These are phyloP conservation scores for Podospora conica DNA, from an alignment of 495 filamentous ascomycete species.

Conservation along the genomic window DNA sequence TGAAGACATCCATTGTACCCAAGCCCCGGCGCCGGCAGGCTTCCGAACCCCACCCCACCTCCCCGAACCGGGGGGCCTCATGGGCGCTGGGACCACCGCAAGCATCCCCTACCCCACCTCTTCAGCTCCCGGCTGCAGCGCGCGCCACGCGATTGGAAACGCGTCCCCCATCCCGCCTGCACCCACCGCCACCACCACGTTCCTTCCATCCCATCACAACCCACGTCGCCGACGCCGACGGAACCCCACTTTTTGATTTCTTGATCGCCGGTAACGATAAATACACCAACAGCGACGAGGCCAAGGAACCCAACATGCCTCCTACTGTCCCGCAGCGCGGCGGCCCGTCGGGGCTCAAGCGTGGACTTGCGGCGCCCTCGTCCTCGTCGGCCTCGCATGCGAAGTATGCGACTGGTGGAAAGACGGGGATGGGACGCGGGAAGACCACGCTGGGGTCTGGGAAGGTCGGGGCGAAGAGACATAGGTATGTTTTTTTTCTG, in stretches of 20 bases:
- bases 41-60: neutral
- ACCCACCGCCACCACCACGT: neutral
- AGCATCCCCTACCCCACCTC: neutral
- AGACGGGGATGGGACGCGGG: neutral
- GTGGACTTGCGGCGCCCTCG: neutral
- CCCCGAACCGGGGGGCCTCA: neutral
- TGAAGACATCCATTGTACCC: no score
- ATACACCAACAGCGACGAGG: neutral
- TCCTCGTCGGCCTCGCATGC: neutral
- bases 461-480: slow-evolving; percentile 21
- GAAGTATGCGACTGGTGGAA: slow-evolving; percentile 8
- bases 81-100: neutral
- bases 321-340: slow-evolving; percentile 20
- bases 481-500: slow-evolving; percentile 19
- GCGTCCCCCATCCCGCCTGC: neutral
- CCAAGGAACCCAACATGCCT: slow-evolving; percentile 8
- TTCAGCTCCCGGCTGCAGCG: neutral
- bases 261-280: neutral
- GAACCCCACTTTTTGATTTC: neutral
- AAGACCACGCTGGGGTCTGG: neutral
- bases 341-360: slow-evolving; percentile 14
- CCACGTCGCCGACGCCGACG: neutral
- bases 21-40: neutral
- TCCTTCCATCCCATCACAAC: neutral
- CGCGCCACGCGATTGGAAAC: neutral